A percentile compares a stretch with the other conserved stretches of the same genome.
Conservation (phyloP, 2,329 filamentous ascomycete species). For the Gaeumannomyces tritici region DNA sequence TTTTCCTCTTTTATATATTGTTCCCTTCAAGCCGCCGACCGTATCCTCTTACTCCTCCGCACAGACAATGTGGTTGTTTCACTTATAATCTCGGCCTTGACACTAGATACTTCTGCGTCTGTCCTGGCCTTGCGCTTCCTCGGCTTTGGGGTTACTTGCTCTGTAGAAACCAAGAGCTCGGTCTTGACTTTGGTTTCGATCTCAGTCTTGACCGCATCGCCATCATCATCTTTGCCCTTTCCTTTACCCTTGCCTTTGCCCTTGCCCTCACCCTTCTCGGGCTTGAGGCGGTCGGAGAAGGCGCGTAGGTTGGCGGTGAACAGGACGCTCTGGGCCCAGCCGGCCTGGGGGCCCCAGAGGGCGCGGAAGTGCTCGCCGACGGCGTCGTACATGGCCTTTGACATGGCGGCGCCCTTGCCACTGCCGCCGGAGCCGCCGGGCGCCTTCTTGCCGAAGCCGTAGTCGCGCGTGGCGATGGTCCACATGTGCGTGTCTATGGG, state of each 20-base stretch:
- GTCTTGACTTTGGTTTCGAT: no score
- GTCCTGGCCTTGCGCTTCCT: not conserved
- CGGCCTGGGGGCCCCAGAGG: constrained; percentile 87
- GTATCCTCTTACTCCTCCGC: not conserved
- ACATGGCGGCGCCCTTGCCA: constrained; percentile 73
- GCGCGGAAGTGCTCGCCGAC: constrained; percentile 82
- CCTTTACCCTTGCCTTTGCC: constrained; percentile 20
- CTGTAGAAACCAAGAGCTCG: not conserved
- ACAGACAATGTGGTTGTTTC: constrained; percentile 2
- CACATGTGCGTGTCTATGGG: constrained; percentile 97
- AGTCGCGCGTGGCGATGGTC: constrained; percentile 96
- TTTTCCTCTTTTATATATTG: not conserved
- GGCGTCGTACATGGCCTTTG: constrained; percentile 79
- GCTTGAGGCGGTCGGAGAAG: constrained; percentile 59
- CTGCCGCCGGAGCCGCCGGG: no score
- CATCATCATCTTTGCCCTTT: constrained; percentile 14
- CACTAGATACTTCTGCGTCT: not conserved
- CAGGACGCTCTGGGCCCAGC: constrained; percentile 94
- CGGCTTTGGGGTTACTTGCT: not conserved
- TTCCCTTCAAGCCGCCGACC: not conserved
- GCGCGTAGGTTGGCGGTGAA: constrained; percentile 87
- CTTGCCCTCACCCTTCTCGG: constrained; percentile 17
- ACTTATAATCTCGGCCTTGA: not conserved
- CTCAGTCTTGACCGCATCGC: constrained; percentile 17
- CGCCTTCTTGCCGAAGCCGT: constrained; percentile 60